Evolutionary conservation across 768 basidiomycete genomes (phyloP).

Genomic region (Leccinum uliginosum): DNA sequence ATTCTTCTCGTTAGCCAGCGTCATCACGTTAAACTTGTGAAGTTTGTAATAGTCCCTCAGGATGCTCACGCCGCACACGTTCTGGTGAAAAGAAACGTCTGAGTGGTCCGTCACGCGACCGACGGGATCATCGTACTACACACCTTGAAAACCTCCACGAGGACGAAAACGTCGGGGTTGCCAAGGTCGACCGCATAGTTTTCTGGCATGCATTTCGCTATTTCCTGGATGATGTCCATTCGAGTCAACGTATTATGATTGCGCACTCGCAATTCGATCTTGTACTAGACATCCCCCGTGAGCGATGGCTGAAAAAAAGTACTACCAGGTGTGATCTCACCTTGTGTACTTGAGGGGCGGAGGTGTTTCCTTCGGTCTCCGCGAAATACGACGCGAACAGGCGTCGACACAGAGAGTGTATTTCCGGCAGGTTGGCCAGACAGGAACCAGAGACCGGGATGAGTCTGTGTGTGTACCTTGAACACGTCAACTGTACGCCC

Average conservation of each 20-base stretch:
- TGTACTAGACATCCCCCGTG: slow-evolving; percentile 51
- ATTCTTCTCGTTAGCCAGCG: slow-evolving; percentile 55
- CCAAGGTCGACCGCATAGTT: slow-evolving; percentile 65
- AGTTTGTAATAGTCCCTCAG: slow-evolving; percentile 67
- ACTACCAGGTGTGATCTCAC: slow-evolving; percentile 2
- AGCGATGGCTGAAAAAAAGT: background rate
- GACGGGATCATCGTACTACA: slow-evolving; percentile 9
- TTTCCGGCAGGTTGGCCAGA: slow-evolving; percentile 65
- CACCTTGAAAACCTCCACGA: slow-evolving; percentile 84
- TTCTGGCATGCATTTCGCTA: slow-evolving; percentile 68
- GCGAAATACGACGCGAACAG: slow-evolving; percentile 52
- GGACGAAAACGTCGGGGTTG: slow-evolving; percentile 66
- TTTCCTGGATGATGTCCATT: slow-evolving; percentile 54
- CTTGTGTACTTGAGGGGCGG: slow-evolving; percentile 43
- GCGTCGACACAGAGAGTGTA: slow-evolving; percentile 54
- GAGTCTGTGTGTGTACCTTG: slow-evolving; percentile 66
- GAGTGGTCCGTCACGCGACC: background rate
- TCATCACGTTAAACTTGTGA: slow-evolving; percentile 78
- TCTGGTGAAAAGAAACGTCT: slow-evolving; percentile 39
- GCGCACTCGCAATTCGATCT: slow-evolving; percentile 70
- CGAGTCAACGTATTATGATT: slow-evolving; percentile 72
- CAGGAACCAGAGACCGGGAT: slow-evolving; percentile 68
- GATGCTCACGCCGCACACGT: slow-evolving; percentile 70
- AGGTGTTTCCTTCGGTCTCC: slow-evolving; percentile 31
- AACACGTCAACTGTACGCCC: background rate